phyloP scores from a whole-genome alignment of 1,284 basidiomycete species.

The Apiotrichum veenhuisii region DNA sequence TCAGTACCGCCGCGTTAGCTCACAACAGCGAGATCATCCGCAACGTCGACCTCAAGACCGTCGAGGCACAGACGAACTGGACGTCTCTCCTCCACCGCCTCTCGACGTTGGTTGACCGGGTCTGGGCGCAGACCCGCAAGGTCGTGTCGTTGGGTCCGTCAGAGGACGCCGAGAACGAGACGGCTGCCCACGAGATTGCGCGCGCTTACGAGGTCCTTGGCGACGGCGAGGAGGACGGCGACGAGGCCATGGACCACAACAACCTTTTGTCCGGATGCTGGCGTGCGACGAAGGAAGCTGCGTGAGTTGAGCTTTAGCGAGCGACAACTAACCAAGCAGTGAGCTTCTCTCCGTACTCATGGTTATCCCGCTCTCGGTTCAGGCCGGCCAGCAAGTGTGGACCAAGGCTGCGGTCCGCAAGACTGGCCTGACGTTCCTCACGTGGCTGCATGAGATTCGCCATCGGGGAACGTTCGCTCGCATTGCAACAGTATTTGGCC shows the following conservation, averaged over 20 bases:
- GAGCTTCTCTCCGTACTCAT: constrained; percentile 39
- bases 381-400: constrained; percentile 30
- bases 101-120: constrained; percentile 25
- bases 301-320: constrained; percentile 25
- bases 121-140: constrained; percentile 39
- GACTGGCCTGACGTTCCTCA: constrained; percentile 37
- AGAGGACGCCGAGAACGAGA: constrained; percentile 11
- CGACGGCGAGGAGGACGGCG: constrained; percentile 28
- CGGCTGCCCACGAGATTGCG: constrained; percentile 47
- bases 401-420: constrained; percentile 24
- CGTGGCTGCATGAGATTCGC: constrained; percentile 48
- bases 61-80: constrained; percentile 22
- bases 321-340: constrained; percentile 18
- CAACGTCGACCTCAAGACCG: constrained; percentile 19
- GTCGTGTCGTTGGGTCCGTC: constrained; percentile 40
- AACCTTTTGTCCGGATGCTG: constrained; percentile 46
- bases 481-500: constrained; percentile 38
- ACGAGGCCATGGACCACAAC: constrained; percentile 33
- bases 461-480: constrained; percentile 48
- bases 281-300: constrained; percentile 46
- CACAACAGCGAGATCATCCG: constrained; percentile 25
- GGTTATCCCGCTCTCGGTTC: constrained; percentile 17
- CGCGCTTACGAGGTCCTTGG: constrained; percentile 42
- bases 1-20: not conserved
- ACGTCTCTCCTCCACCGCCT: constrained; percentile 26